phyloP scores from a whole-genome alignment of 805 yeast species.

The Wickerhamiella nectarea region DNA sequence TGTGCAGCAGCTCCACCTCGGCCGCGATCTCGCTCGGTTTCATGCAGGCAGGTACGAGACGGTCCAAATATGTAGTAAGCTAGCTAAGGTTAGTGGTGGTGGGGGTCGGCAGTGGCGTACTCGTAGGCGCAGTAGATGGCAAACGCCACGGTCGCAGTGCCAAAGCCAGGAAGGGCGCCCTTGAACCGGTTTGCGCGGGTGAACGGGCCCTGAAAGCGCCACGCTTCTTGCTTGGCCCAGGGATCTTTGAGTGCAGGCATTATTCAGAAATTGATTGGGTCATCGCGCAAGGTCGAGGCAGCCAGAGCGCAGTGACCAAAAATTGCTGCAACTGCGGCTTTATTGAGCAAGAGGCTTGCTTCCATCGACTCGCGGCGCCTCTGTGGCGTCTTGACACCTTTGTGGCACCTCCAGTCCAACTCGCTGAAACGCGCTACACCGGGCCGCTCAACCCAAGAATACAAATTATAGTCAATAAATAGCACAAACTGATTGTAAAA shows the following conservation, averaged over 20 bases:
- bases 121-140: conserved; percentile 50
- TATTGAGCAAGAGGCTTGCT: too few species aligned
- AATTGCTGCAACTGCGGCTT: too few species aligned
- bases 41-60: too few species aligned
- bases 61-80: neutral
- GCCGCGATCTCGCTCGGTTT: conserved; percentile 20
- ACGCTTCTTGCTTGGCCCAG: conserved; percentile 57
- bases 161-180: conserved; percentile 68
- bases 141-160: conserved; percentile 66
- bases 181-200: conserved; percentile 54
- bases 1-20: conserved; percentile 48
- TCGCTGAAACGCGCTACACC: too few species aligned
- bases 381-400: too few species aligned
- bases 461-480: too few species aligned
- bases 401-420: too few species aligned
- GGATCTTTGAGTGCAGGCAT: conserved; percentile 8
- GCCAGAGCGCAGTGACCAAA: too few species aligned
- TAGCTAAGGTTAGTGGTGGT: conserved; percentile 10
- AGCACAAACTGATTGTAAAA: too few species aligned
- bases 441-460: too few species aligned
- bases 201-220: conserved; percentile 81
- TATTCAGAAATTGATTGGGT: neutral
- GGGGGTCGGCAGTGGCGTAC: conserved; percentile 22
- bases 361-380: too few species aligned
- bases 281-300: too few species aligned